Percentiles rank a stretch among this genome's conserved stretches.
Conservation (phyloP, 2,329 filamentous ascomycete genomes). For the Colletotrichum acutatum region DNA sequence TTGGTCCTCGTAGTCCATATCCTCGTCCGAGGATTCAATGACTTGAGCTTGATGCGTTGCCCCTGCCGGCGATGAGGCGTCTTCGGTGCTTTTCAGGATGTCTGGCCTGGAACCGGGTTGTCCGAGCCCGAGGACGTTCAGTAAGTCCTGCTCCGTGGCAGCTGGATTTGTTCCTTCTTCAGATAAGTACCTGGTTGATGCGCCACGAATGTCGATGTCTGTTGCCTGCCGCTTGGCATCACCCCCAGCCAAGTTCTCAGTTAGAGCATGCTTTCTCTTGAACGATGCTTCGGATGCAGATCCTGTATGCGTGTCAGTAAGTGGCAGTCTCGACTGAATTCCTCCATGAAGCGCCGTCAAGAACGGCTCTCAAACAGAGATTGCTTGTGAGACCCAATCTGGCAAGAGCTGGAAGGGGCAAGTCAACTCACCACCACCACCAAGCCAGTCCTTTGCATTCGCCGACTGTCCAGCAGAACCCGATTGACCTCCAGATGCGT, state of each 20-base stretch:
- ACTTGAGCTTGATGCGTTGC: too few species aligned
- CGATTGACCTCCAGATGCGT: background rate
- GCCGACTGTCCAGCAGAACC: background rate
- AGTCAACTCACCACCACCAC: conserved; percentile 10
- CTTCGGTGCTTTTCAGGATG: background rate
- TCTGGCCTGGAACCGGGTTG: background rate
- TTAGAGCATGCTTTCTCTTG: conserved; percentile 13
- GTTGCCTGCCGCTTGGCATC: conserved; percentile 11
- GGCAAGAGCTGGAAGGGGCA: background rate
- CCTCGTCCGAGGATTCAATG: too few species aligned
- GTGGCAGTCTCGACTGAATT: too few species aligned
- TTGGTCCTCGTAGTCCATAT: too few species aligned
- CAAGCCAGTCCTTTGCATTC: conserved; percentile 11
- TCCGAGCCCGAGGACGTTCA: background rate
- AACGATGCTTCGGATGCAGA: background rate
- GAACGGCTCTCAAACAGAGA: too few species aligned
- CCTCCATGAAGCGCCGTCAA: too few species aligned
- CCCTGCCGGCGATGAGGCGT: too few species aligned
- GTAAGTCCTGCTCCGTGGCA: background rate
- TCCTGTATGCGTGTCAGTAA: too few species aligned
- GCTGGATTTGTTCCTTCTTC: background rate
- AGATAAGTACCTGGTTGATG: background rate
- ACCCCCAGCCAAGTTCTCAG: background rate
- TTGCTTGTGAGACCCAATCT: background rate
- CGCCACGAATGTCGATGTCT: background rate